phyloP scores from a whole-genome alignment of 139 green algal species.

The Haematococcus lacustris region DNA sequence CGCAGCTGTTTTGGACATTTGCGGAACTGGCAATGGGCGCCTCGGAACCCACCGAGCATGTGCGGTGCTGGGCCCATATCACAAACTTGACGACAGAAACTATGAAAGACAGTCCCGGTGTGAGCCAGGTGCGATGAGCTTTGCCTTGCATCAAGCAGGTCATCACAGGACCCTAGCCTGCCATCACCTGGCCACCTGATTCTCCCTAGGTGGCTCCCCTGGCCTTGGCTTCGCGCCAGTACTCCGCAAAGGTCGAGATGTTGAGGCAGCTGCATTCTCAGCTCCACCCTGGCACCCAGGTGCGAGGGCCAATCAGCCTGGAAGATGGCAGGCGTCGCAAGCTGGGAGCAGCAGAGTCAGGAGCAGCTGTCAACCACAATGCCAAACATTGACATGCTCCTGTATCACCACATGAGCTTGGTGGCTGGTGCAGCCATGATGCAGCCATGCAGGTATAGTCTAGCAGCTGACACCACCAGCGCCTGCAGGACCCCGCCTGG shows the following conservation, averaged over 20 bases:
- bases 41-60: neutral
- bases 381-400: neutral
- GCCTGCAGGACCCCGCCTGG: no score
- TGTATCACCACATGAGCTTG: neutral
- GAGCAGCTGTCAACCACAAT: neutral
- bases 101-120: neutral
- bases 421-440: no score
- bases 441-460: no score
- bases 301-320: neutral
- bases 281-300: conserved; percentile 18
- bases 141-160: no score
- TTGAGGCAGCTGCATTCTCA: conserved; percentile 47
- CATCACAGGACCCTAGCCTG: neutral
- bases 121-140: no score
- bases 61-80: conserved; percentile 23
- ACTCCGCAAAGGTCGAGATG: conserved; percentile 61
- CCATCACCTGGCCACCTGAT: neutral
- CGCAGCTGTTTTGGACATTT: conserved; percentile 8
- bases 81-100: neutral
- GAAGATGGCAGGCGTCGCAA: no score
- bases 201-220: conserved; percentile 42
- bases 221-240: conserved; percentile 55
- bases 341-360: neutral
- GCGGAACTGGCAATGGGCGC: conserved; percentile 5
- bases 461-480: no score